Percentiles rank a stretch among this genome's conserved stretches.
These are phyloP conservation scores for Ramichloridium luteum DNA, from an alignment of 2,329 filamentous ascomycete species.

Conservation along the genomic window DNA sequence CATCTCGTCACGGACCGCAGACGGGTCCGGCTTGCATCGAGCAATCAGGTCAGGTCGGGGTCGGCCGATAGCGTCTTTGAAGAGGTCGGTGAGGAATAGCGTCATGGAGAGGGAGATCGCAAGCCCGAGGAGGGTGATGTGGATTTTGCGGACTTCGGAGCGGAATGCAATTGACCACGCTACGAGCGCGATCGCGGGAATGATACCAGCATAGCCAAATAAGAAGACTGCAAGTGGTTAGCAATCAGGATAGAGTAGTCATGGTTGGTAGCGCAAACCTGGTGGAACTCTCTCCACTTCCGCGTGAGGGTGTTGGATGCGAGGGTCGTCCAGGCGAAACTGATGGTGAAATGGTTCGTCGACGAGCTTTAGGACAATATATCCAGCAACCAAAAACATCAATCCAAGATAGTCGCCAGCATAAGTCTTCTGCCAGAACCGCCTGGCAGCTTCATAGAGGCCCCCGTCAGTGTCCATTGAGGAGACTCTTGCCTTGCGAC, in stretches of 20 bases:
- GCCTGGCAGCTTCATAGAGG: conserved; percentile 12
- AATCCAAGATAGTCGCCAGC: conserved; percentile 81
- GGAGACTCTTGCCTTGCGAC: conserved; percentile 4
- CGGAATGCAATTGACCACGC: conserved; percentile 51
- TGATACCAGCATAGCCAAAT: conserved; percentile 62
- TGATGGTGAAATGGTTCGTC: conserved; percentile 85
- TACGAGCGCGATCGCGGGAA: conserved; percentile 57
- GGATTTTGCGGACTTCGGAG: conserved; percentile 63
- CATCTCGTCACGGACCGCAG: conserved; percentile 43
- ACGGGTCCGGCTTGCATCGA: conserved; percentile 62
- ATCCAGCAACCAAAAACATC: conserved; percentile 53
- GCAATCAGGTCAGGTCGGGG: conserved; percentile 78
- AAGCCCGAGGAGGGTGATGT: conserved; percentile 74
- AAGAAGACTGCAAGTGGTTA: conserved; percentile 45
- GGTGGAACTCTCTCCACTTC: conserved; percentile 72
- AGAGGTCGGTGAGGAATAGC: conserved; percentile 70
- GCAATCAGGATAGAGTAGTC: conserved; percentile 4
- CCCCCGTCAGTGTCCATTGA: conserved; percentile 6
- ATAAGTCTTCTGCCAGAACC: conserved; percentile 55
- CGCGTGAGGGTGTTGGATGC: conserved; percentile 79
- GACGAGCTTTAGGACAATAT: conserved; percentile 50
- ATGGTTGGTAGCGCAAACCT: conserved; percentile 37
- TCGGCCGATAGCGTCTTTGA: conserved; percentile 79
- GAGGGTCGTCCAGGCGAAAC: conserved; percentile 76
- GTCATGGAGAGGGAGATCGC: conserved; percentile 62